Evolutionary conservation across 495 filamentous ascomycete genomes (phyloP).

Genomic region (Podospora fimiseda): DNA sequence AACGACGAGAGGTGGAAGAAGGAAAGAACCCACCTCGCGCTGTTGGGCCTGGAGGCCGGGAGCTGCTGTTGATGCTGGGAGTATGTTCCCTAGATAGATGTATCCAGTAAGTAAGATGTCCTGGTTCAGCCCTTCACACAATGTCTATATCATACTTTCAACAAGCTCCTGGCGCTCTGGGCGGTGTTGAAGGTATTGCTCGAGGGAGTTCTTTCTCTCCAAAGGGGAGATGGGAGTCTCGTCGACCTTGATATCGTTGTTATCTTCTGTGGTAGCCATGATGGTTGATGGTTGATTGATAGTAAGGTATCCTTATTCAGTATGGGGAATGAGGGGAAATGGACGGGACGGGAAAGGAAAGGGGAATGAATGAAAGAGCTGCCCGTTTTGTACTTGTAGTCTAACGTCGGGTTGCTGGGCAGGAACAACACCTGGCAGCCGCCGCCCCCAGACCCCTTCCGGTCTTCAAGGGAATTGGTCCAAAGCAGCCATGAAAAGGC

Average conservation of each 20-base stretch:
- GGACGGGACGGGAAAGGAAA: not conserved
- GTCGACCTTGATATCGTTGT: constrained; percentile 26
- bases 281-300: constrained; percentile 6
- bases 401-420: not conserved
- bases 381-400: too few species aligned
- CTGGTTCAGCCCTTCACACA: too few species aligned
- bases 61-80: constrained; percentile 67
- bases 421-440: too few species aligned
- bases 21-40: constrained; percentile 46
- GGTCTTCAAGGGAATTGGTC: not conserved
- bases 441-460: too few species aligned
- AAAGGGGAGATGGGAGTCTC: constrained; percentile 59
- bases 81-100: constrained; percentile 59
- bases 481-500: not conserved
- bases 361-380: not conserved
- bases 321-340: too few species aligned
- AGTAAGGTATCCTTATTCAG: not conserved
- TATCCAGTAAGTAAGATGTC: constrained; percentile 12
- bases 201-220: constrained; percentile 79
- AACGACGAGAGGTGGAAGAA: not conserved
- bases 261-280: constrained; percentile 38
- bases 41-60: constrained; percentile 71
- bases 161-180: constrained; percentile 79
- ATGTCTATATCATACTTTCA: constrained; percentile 73
- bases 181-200: constrained; percentile 73